Evolutionary conservation across 1,284 basidiomycete genomes (phyloP).

Genomic region (Microbotryum scabiosae): DNA sequence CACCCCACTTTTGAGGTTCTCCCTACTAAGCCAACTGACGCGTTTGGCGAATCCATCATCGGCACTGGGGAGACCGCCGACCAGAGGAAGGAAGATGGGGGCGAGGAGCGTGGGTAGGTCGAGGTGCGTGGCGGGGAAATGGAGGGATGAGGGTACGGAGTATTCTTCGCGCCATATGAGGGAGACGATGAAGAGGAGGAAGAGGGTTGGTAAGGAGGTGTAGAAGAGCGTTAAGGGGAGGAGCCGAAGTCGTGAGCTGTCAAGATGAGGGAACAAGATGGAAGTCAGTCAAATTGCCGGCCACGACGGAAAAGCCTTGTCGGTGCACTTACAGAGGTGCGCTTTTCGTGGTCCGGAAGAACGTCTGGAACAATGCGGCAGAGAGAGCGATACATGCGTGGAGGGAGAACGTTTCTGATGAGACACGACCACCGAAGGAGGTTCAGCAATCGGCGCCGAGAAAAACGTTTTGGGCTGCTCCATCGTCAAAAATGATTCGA

Average conservation of each 20-base stretch:
- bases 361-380: background rate
- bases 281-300: no score
- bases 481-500: background rate
- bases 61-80: background rate
- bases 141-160: background rate
- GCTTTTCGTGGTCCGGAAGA: no score
- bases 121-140: background rate
- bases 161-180: conserved; percentile 22
- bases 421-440: no score
- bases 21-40: conserved; percentile 4
- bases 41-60: background rate
- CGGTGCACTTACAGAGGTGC: no score
- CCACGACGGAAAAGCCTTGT: no score
- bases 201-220: conserved; percentile 15
- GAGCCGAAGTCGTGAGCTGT: conserved; percentile 6
- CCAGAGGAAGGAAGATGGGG: background rate
- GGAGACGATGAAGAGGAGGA: conserved; percentile 18
- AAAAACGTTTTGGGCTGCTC: no score
- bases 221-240: conserved; percentile 21
- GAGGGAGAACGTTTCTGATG: conserved; percentile 10
- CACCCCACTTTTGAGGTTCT: conserved; percentile 4
- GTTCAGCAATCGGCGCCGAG: background rate
- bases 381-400: conserved; percentile 4
- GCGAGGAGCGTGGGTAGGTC: background rate
- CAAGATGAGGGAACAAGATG: no score